Percentiles rank a stretch among this genome's conserved stretches.
Conservation (phyloP, 139 green algal genomes). For the Auxenochlorella pyrenoidosa region DNA sequence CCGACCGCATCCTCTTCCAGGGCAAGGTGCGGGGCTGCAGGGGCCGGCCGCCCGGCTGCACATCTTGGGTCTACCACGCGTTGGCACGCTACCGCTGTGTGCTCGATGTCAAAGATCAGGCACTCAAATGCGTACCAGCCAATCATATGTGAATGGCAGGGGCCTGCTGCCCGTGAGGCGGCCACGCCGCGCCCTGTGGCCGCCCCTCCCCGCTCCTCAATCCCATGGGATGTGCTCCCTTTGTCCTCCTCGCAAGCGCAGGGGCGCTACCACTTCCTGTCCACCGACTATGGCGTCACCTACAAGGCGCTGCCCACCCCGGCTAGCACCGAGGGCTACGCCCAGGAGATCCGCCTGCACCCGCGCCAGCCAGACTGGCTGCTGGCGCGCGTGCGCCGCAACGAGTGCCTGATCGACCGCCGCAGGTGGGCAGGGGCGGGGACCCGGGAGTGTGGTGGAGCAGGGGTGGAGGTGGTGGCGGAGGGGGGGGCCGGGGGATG, state of each 20-base stretch:
- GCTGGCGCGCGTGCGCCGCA: conserved; percentile 51
- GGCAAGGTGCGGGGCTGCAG: conserved; percentile 28
- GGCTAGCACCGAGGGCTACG: conserved; percentile 39
- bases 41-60: neutral
- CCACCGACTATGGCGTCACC: conserved; percentile 49
- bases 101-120: too few species aligned
- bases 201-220: too few species aligned
- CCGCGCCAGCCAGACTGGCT: conserved; percentile 58
- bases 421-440: neutral
- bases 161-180: too few species aligned
- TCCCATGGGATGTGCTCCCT: too few species aligned
- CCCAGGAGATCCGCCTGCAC: conserved; percentile 57
- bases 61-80: too few species aligned
- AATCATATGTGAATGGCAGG: too few species aligned
- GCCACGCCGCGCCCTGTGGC: too few species aligned
- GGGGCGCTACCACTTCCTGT: conserved; percentile 51
- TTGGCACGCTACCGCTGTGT: too few species aligned
- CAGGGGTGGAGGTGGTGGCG: too few species aligned
- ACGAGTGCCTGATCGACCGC: conserved; percentile 45
- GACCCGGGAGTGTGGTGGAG: neutral
- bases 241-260: neutral
- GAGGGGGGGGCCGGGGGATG: too few species aligned
- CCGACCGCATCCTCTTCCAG: conserved; percentile 54
- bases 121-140: too few species aligned
- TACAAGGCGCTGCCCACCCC: conserved; percentile 50